Evolutionary conservation across 306 rosid genomes (phyloP), one percentile per base, ranked within the genome.

Genomic region (Notholithocarpus densiflorus): DNA sequence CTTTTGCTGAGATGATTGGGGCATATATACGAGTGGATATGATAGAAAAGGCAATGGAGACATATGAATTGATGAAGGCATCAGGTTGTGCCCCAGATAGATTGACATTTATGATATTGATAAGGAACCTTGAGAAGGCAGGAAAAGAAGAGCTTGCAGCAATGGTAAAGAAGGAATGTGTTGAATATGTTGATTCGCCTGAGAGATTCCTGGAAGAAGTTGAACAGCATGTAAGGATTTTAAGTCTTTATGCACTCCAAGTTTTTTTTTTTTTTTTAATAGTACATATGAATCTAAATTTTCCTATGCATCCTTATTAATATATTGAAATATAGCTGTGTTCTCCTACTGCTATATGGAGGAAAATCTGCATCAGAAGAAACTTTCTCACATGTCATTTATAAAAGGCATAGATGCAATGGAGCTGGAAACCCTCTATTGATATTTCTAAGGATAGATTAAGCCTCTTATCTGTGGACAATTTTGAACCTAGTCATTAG

Each of bases 1-100:
- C 85, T 56, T 88, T 83, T 53, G 87, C 83, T 55, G 94, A 93
- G 85, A 85, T 93, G 91, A 93, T 93, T 68, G 97, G 97, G 73
- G 91, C 85, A 19, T 93, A 93, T 78, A 17, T 90, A 69, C 81
- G 74, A 69, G 86, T 55, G 60, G 91, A 81, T 24, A 81, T 84
- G 89, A 64, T 61, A 9, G 94, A 88, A 26, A 89, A 89, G 86
- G 94, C 89, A 0, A 86, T 91, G 87, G 81, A 91, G 57, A 48
- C 66, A 6, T 93, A 87, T 55, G 72, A 64, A 31, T 74, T 78
- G 48, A 90, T 90, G 97, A 92, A 88, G 84, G 86, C 78, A 59
- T 89, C 88, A 4, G 89, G 89, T 68, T 88, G 89, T 80, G 55
- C 40, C 32, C 97, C 97, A 0, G 90, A 91, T 75, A 79, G 81